phyloP scores from a whole-genome alignment of 805 yeast species.

The Metschnikowia bowlesiae region DNA sequence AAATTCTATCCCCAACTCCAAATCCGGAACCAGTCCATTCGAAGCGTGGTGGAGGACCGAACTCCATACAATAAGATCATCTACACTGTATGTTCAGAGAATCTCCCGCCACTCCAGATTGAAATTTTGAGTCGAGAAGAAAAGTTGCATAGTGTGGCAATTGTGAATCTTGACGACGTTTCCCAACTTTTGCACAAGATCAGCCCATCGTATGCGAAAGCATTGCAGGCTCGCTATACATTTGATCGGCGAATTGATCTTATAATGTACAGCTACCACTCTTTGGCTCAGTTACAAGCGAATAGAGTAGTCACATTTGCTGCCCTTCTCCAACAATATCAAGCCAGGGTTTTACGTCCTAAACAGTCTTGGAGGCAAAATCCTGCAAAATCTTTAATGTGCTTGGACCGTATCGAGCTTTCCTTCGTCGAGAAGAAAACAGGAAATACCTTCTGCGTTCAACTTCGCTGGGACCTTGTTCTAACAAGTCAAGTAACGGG shows the following conservation, averaged over 20 bases:
- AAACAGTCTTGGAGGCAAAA: constrained; percentile 2
- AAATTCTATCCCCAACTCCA: constrained; percentile 26
- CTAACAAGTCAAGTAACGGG: constrained; percentile 6
- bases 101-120: constrained; percentile 8
- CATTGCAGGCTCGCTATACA: constrained; percentile 22
- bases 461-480: constrained; percentile 11
- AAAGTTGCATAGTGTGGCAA: constrained; percentile 5
- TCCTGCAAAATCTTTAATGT: constrained; percentile 2
- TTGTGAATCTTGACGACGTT: constrained; percentile 4
- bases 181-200: constrained; percentile 6
- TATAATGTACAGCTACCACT: constrained; percentile 29
- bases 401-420: constrained; percentile 11
- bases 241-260: constrained; percentile 24
- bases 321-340: constrained; percentile 20
- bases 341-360: constrained; percentile 13
- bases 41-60: not conserved
- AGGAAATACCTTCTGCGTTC: constrained; percentile 2
- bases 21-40: constrained; percentile 6
- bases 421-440: not conserved
- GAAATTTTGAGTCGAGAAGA: constrained; percentile 7
- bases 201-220: constrained; percentile 18
- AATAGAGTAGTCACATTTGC: constrained; percentile 20
- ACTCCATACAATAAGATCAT: not conserved
- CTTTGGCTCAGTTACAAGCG: constrained; percentile 25
- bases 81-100: constrained; percentile 4